These are phyloP conservation scores for Cryptococcus sp. DNA, from an alignment of 1,284 basidiomycete species.

Conservation along the genomic window DNA sequence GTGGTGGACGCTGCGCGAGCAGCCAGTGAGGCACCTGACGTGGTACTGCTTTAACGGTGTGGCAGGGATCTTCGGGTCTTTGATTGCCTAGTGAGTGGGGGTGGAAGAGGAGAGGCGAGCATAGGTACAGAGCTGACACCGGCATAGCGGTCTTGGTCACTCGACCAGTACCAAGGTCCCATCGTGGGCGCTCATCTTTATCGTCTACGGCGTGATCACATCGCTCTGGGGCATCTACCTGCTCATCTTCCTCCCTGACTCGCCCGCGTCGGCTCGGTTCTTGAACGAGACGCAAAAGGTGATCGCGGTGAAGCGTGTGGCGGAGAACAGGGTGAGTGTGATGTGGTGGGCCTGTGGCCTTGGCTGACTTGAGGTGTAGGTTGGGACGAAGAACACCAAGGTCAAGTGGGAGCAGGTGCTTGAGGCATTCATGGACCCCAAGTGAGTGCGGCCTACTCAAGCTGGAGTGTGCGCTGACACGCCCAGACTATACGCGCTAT, in stretches of 20 bases:
- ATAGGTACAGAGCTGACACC: background rate
- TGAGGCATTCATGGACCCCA: slow-evolving; percentile 37
- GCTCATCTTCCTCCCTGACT: slow-evolving; percentile 23
- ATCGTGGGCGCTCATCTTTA: slow-evolving; percentile 19
- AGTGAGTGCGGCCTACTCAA: slow-evolving; percentile 19
- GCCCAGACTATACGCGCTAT: slow-evolving; percentile 34
- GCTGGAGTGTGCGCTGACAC: too few relatives aligned
- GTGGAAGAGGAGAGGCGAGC: too few relatives aligned
- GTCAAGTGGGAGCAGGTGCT: slow-evolving; percentile 41
- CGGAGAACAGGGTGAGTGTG: slow-evolving; percentile 10
- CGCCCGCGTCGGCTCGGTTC: slow-evolving; percentile 15
- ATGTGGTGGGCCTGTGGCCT: too few relatives aligned
- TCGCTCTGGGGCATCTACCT: slow-evolving; percentile 16
- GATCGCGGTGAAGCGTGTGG: slow-evolving; percentile 23
- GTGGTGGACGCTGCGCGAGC: slow-evolving; percentile 20
- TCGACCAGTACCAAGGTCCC: slow-evolving; percentile 7
- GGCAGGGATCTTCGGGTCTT: slow-evolving; percentile 10
- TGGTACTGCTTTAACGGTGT: slow-evolving; percentile 20
- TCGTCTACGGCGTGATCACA: slow-evolving; percentile 17
- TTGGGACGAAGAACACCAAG: slow-evolving; percentile 30
- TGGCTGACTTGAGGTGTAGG: background rate
- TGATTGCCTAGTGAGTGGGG: background rate
- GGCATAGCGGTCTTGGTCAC: slow-evolving; percentile 14
- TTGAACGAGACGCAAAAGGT: slow-evolving; percentile 16
- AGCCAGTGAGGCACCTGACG: slow-evolving; percentile 16